These are phyloP conservation scores for Aspergillus sp. DNA, from an alignment of 2,329 filamentous ascomycete genomes.

Conservation along the genomic window DNA sequence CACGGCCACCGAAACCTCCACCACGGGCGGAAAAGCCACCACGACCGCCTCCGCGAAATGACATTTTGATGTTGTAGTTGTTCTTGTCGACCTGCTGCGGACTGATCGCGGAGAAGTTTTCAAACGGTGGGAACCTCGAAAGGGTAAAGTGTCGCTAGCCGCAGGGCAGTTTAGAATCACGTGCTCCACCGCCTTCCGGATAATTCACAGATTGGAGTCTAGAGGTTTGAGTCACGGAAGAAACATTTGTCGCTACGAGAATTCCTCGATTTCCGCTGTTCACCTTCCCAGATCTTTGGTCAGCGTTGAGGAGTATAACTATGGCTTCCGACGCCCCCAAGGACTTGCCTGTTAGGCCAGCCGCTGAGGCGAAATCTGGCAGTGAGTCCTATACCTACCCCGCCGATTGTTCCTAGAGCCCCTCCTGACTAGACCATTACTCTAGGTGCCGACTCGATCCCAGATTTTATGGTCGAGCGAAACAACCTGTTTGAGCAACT, in stretches of 20 bases:
- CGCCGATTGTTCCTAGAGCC: constrained; percentile 33
- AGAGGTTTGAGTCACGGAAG: constrained; percentile 6
- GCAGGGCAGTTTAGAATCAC: constrained; percentile 34
- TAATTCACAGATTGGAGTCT: constrained; percentile 21
- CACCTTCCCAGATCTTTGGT: constrained; percentile 19
- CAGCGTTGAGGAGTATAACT: constrained; percentile 14
- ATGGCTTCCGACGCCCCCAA: constrained; percentile 39
- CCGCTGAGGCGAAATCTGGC: constrained; percentile 28
- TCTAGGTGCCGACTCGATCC: constrained; percentile 46
- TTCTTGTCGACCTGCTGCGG: constrained; percentile 26
- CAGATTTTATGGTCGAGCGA: constrained; percentile 78
- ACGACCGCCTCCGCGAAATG: constrained; percentile 61
- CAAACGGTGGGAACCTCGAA: constrained; percentile 46
- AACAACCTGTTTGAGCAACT: constrained; percentile 85
- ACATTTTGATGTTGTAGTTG: constrained; percentile 51
- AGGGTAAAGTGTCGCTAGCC: constrained; percentile 40
- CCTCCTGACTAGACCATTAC: constrained; percentile 25
- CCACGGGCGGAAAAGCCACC: constrained; percentile 54
- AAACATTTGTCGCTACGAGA: constrained; percentile 15
- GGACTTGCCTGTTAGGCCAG: constrained; percentile 37
- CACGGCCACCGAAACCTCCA: constrained; percentile 42
- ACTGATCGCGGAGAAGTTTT: constrained; percentile 38
- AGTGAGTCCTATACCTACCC: constrained; percentile 30
- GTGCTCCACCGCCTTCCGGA: constrained; percentile 36
- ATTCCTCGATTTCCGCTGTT: constrained; percentile 18